Conservation (phyloP, 257 asterid species). For the Solanum tarapatanum region DNA sequence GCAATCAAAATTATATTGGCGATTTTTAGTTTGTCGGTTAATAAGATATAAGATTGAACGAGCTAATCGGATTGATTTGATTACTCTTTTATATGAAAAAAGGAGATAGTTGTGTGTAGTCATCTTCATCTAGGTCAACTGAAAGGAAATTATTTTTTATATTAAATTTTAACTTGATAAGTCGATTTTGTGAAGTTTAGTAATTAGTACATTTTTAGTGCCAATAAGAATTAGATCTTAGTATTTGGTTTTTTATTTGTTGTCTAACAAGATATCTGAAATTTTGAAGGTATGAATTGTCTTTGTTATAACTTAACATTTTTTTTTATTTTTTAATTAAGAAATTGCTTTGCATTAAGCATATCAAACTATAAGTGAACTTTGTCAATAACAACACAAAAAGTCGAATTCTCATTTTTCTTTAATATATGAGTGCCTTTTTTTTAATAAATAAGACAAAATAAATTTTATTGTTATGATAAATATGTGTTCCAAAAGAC, state of each 20-base stretch:
- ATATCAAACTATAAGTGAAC: too few relatives aligned
- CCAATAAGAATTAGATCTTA: neutral
- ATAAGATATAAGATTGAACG: neutral
- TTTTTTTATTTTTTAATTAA: too few relatives aligned
- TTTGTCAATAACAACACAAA: too few relatives aligned
- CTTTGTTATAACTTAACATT: too few relatives aligned
- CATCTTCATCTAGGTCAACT: neutral
- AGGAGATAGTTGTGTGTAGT: neutral
- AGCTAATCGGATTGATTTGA: neutral
- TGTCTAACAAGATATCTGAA: neutral
- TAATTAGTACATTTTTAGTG: neutral
- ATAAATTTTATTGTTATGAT: neutral
- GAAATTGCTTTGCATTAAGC: neutral
- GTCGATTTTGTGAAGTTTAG: neutral
- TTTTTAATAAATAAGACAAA: neutral
- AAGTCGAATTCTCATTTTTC: neutral
- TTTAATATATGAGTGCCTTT: too few relatives aligned
- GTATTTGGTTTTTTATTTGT: neutral
- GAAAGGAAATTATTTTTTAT: neutral
- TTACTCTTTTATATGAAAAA: neutral
- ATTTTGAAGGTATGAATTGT: neutral
- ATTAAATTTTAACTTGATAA: neutral
- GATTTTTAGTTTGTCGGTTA: accelerated
- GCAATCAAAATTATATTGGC: neutral
- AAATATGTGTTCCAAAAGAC: neutral